Evolutionary conservation across 352 stramenopile species (phyloP).

Genomic region (Nothophytophthora sp.): DNA sequence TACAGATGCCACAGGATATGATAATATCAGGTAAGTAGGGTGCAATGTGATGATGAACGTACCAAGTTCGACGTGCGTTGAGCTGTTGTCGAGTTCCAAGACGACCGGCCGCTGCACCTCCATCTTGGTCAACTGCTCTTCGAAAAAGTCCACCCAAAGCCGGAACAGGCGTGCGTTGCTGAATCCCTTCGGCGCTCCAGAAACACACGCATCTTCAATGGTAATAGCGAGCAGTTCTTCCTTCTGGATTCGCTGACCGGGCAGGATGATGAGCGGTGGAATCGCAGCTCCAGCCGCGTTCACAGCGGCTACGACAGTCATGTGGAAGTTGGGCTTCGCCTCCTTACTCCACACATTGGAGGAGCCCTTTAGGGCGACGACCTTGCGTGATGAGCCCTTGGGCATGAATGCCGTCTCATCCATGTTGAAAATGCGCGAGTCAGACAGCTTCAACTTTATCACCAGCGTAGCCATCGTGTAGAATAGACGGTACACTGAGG

Average conservation of each 20-base stretch:
- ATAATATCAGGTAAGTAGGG: too few relatives aligned
- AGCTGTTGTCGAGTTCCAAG: slow-evolving; percentile 13
- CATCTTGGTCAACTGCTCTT: not conserved
- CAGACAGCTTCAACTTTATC: slow-evolving; percentile 2
- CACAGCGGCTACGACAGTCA: slow-evolving; percentile 11
- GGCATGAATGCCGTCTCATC: slow-evolving; percentile 12
- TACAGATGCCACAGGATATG: too few relatives aligned
- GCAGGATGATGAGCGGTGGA: slow-evolving; percentile 10
- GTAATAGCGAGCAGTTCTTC: not conserved
- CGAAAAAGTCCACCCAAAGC: slow-evolving; percentile 5
- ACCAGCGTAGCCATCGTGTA: slow-evolving; percentile 3
- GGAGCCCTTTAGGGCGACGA: slow-evolving; percentile 13
- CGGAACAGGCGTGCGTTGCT: slow-evolving; percentile 9
- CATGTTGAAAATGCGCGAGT: slow-evolving; percentile 14
- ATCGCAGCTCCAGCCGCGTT: not conserved
- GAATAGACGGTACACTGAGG: slow-evolving; percentile 1
- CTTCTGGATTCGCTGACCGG: slow-evolving; percentile 1
- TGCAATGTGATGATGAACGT: too few relatives aligned
- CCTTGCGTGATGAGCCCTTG: too few relatives aligned
- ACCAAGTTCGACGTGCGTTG: slow-evolving; percentile 6
- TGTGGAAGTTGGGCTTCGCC: slow-evolving; percentile 11
- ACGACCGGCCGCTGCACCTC: not conserved
- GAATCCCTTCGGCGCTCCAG: slow-evolving; percentile 11
- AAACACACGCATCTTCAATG: not conserved
- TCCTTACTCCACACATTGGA: slow-evolving; percentile 13